Evolutionary conservation across 2,329 filamentous ascomycete genomes (phyloP), one percentile per base, ranked within the genome.

Genomic region (Diaporthe humulicola): DNA sequence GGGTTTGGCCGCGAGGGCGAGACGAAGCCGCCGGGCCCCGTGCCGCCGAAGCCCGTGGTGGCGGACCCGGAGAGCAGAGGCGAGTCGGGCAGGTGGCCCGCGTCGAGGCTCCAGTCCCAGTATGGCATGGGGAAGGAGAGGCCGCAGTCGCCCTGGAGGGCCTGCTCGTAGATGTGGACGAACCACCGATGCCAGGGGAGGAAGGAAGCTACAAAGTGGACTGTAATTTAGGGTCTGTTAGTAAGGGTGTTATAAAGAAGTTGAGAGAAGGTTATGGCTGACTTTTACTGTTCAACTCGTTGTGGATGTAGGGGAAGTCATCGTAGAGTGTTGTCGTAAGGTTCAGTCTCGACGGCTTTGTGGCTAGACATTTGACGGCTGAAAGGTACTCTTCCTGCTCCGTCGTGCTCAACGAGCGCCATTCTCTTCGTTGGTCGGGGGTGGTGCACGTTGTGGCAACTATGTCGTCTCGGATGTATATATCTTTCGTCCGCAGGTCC

Each of bases 1-100:
- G 84, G 84, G 75, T 88, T 87, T 85, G 76, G 90, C 88, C 58
- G 88, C 78, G 14, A 86, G 85, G 1, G 87, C 87, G 76, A 84
- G 82, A 74, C 78, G 75, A 2, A 83, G 81, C 64, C 88, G 84
- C 6, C 81, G 74, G 12, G 86, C 82, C 79, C 83, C 85, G 28
- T 67, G 45, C 64, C 64, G 15, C 64, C 64, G 22, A 67, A 67
- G 2, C 45, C 64, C 1, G 64, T 52, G 14, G 30, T 25, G 12
- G 45, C 22, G 64, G 64, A 67, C 22, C 45, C 45, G 30, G 45
- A 50, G 30, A 67, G 64, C 14, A 67, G 10, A 3, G 64, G 30
- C 85, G 86, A 88, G 77, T 87, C 86, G 78, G 45, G 45, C 83
- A 83, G 79, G 86, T 87, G 48, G 81, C 80, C 36, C 78, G 80